A percentile compares a stretch with the other conserved stretches of the same genome.
phyloP scores from a whole-genome alignment of 2,329 filamentous ascomycete species.

The Kalaharituber pfeilii region DNA sequence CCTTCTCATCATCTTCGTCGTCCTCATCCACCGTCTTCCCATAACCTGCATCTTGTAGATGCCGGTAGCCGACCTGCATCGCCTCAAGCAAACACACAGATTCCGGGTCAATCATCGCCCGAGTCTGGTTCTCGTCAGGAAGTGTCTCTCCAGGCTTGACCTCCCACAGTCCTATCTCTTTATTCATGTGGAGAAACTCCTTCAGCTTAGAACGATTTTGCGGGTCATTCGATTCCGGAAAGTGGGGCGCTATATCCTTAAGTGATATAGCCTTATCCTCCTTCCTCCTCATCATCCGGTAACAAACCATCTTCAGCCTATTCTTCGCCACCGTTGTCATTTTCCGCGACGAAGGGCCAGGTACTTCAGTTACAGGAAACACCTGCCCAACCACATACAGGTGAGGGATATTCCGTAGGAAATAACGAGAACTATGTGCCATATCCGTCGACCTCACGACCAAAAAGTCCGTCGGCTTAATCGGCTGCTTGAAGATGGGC shows the following conservation, averaged over 20 bases:
- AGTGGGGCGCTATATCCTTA: constrained; percentile 76
- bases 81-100: constrained; percentile 88
- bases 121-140: constrained; percentile 64
- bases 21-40: constrained; percentile 43
- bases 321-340: constrained; percentile 97
- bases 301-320: constrained; percentile 88
- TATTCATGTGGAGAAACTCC: constrained; percentile 84
- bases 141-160: constrained; percentile 54
- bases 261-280: constrained; percentile 51
- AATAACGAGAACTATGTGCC: constrained; percentile 60
- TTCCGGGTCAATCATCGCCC: constrained; percentile 82
- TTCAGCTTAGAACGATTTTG: constrained; percentile 95
- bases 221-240: constrained; percentile 81
- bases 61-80: constrained; percentile 88
- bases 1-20: constrained; percentile 31
- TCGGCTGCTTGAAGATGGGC: constrained; percentile 73
- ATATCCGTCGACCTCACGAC: constrained; percentile 69
- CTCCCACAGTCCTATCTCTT: constrained; percentile 71
- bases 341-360: constrained; percentile 80
- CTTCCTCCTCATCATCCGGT: constrained; percentile 67
- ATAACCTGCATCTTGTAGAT: constrained; percentile 80
- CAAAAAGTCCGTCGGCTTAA: constrained; percentile 68
- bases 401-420: constrained; percentile 75
- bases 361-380: constrained; percentile 80
- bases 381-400: constrained; percentile 83